phyloP scores from a whole-genome alignment of 495 filamentous ascomycete genomes.

The Aspergillus ostianus region DNA sequence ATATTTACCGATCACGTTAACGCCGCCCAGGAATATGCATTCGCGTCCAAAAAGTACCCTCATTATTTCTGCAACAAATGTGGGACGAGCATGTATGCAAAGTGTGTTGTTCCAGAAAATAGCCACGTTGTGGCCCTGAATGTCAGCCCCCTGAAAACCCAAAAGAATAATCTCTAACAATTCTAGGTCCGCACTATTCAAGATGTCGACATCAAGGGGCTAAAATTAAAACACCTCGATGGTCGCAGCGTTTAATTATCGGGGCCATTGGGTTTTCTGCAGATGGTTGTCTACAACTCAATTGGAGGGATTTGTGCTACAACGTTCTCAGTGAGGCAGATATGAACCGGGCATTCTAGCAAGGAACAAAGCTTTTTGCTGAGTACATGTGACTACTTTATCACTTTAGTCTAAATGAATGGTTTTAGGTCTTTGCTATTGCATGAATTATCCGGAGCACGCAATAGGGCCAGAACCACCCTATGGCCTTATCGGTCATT shows the following conservation, averaged over 20 bases:
- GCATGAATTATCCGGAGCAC: too few species aligned
- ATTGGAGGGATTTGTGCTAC: too few species aligned
- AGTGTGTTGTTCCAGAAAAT: constrained; percentile 24
- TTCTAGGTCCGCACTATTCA: constrained; percentile 30
- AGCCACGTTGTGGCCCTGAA: constrained; percentile 36
- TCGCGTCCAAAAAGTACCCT: constrained; percentile 31
- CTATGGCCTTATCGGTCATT: too few species aligned
- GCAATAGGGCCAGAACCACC: too few species aligned
- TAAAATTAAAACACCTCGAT: constrained; percentile 30
- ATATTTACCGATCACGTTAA: not conserved
- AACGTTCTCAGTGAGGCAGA: too few species aligned
- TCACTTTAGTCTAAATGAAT: too few species aligned
- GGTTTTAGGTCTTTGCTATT: too few species aligned
- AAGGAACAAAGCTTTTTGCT: too few species aligned
- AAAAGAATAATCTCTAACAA: not conserved
- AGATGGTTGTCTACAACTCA: too few species aligned
- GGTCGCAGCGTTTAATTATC: constrained; percentile 16
- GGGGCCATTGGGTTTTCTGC: too few species aligned
- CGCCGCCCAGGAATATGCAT: constrained; percentile 32
- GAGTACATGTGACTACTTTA: too few species aligned
- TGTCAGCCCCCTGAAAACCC: constrained; percentile 19
- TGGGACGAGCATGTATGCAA: constrained; percentile 36
- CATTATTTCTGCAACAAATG: constrained; percentile 44
- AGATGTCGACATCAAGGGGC: constrained; percentile 27
- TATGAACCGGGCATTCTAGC: too few species aligned